These are phyloP conservation scores for Cladophialophora chaetospira DNA, from an alignment of 2,329 filamentous ascomycete species.

Conservation along the genomic window DNA sequence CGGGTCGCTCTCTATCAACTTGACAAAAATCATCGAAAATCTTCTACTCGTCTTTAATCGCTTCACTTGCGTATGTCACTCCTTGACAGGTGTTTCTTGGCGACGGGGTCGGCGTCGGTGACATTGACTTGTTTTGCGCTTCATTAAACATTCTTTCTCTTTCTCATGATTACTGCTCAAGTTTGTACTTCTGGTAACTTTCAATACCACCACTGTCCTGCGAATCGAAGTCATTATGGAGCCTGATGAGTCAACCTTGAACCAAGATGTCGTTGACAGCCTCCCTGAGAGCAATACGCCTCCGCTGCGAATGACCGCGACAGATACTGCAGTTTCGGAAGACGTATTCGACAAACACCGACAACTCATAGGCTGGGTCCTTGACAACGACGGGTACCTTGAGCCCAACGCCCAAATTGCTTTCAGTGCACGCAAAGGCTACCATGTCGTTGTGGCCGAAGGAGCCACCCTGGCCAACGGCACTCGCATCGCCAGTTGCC, in stretches of 20 bases:
- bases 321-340: background rate
- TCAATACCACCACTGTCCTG: background rate
- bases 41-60: background rate
- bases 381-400: slow-evolving; percentile 29
- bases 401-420: slow-evolving; percentile 27
- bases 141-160: background rate
- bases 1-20: background rate
- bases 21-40: background rate
- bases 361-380: slow-evolving; percentile 30
- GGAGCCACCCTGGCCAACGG: slow-evolving; percentile 19
- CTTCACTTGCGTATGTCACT: background rate
- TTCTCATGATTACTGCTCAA: background rate
- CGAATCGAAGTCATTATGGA: slow-evolving; percentile 11
- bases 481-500: slow-evolving; percentile 31
- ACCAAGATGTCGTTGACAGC: slow-evolving; percentile 3
- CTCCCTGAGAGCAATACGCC: slow-evolving; percentile 13
- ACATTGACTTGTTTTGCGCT: background rate
- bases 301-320: slow-evolving; percentile 18
- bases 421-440: slow-evolving; percentile 30
- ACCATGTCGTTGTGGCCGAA: slow-evolving; percentile 29
- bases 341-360: slow-evolving; percentile 28
- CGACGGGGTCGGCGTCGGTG: background rate
- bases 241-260: slow-evolving; percentile 16
- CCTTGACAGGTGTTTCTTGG: background rate
- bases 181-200: background rate